phyloP scores from a whole-genome alignment of 495 filamentous ascomycete genomes.

The Trichocladium uniseriatum region DNA sequence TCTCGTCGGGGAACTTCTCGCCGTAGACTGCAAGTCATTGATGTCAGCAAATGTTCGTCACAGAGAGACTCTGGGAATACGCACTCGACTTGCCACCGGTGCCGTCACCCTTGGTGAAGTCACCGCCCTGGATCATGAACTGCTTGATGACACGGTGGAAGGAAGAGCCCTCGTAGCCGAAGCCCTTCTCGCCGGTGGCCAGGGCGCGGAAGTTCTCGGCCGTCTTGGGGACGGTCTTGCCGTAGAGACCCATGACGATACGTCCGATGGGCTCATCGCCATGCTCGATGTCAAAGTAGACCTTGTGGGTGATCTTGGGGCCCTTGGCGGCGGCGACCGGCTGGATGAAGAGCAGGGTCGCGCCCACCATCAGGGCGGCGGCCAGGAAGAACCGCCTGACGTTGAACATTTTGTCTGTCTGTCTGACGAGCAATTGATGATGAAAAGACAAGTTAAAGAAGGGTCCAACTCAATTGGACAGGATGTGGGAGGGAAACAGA shows the following conservation, averaged over 20 bases:
- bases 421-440: not conserved
- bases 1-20: constrained; percentile 91
- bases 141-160: constrained; percentile 99
- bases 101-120: constrained; percentile 94
- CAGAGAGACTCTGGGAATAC: constrained; percentile 13
- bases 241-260: constrained; percentile 91
- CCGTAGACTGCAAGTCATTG: constrained; percentile 59
- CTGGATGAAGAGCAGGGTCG: constrained; percentile 61
- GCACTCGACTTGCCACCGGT: constrained; percentile 89
- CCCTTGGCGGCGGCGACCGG: constrained; percentile 69
- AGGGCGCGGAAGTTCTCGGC: constrained; percentile 97
- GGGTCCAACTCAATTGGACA: constrained; percentile 14
- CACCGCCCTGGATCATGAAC: constrained; percentile 99
- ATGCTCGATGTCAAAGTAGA: constrained; percentile 92
- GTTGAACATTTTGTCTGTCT: constrained; percentile 41
- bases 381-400: constrained; percentile 52
- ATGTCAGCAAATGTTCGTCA: not conserved
- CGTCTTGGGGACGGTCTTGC: constrained; percentile 96
- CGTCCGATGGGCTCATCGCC: constrained; percentile 77
- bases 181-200: constrained; percentile 94
- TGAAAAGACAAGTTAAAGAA: not conserved
- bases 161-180: constrained; percentile 85
- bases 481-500: constrained; percentile 1
- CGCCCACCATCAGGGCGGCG: constrained; percentile 62
- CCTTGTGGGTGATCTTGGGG: constrained; percentile 94